Evolutionary conservation across 352 stramenopile genomes (phyloP), one percentile per base, ranked within the genome.

Genomic region (Pythium scleroteichum): DNA sequence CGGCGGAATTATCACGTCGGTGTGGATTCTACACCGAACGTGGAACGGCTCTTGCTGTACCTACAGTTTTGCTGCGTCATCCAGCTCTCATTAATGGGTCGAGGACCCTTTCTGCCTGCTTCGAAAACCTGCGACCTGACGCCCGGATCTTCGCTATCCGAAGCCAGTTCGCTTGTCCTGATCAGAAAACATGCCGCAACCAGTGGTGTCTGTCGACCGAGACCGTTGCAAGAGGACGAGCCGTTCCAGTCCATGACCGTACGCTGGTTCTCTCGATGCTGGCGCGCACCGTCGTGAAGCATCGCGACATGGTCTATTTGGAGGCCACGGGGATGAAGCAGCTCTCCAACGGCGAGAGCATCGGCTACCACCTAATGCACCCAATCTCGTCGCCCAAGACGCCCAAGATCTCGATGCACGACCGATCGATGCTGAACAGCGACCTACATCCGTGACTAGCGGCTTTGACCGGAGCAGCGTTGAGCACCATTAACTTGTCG

Each of bases 331-430:
- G 80, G 9, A 75, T 69, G 4, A 73, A 63, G 2, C 62, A 32
- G n/a, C 50, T 85, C 39, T 40, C 57, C 1, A 71, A 64, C 1
- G 80, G 78, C 20, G 76, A 90, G 29, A 60, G 52, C 4, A 46
- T 90, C 50, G 80, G 80, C 2, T 88, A 69, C 65, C 72, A 86
- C n/a, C 44, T 90, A 7, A 61, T 76, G 19, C 80, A 90, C 57
- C 84, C 78, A 20, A 62, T 90, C 12, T 64, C 79, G 29, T 87
- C 85, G 42, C 54, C 67, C 29, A 66, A 81, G 56, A 81, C 76
- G 3, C 73, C 68, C 22, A 23, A 52, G 17, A 62, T 82, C n/a
- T 44, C 41, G 4, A 68, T 67, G 12, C 71, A 78, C 22, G 45
- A 69, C 12, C 75, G 79, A 7, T 70, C 66, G 0, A n/a, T n/a